Base-by-base conservation (phyloP, 257 asterid species). In the Henckelia pumila region DNA sequence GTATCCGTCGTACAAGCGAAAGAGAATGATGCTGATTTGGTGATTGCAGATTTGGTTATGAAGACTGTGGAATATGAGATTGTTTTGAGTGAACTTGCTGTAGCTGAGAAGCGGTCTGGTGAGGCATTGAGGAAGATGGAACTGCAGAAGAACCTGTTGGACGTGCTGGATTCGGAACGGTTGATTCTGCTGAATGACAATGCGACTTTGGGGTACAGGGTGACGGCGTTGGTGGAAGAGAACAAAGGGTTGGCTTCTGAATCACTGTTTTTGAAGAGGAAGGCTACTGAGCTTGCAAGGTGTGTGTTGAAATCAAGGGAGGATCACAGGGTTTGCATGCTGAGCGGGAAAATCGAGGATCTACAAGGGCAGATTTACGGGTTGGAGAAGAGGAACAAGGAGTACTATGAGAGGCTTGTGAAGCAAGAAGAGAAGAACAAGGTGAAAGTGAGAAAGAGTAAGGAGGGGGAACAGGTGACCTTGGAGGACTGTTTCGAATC, bases 331-430 rank as follows among this genome's bases (percentile, higher is more conserved):
- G 97, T 86, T 2, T 86, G 83, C 65, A 64, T 85, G 84, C 86
- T 93, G 78, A 93, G 96, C 74, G 71, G 78, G 61, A 88, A 90
- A 78, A 91, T 93, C n/a, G 96, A 93, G 89, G 99, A 93, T 76
- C 95, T 93, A 13, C 99, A 90, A 44, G 92, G 87, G 52, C 99
- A 90, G 81, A 84, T 93, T 26, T 68, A 84, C 8, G 88, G 91
- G 58, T 60, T 93, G 81, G 99, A 93, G 87, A 85, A 84, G 85
- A 82, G 88, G 86, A 93, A 93, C 77, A 85, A 84, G 74, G 97
- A 90, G 73, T 89, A 89, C 30, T 86, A 83, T 14, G 96, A 84
- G 56, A 84, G 83, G 49, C 86, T 92, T 29, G 80, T 82, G 69
- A 79, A 82, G 59, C 84, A 83, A 33, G 89, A 79, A 57, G 87